Evolutionary conservation across 768 basidiomycete species (phyloP).

Genomic region (Saitozyma sp.): DNA sequence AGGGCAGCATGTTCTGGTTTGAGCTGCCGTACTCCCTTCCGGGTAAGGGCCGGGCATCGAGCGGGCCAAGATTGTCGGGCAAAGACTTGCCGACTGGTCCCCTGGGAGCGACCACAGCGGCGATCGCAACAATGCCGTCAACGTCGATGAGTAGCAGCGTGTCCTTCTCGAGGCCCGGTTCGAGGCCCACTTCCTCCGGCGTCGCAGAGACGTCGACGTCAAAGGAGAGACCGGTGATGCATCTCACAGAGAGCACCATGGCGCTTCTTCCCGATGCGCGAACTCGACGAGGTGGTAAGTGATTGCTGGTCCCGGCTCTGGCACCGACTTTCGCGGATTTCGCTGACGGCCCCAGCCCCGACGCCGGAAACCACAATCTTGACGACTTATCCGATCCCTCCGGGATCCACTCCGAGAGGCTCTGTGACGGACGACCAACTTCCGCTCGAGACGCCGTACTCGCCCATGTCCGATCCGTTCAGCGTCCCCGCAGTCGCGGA

Average conservation of each 20-base stretch:
- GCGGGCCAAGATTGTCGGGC: too few relatives aligned
- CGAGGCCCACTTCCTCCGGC: too few relatives aligned
- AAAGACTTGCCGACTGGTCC: too few relatives aligned
- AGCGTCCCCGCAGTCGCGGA: slow-evolving; percentile 1
- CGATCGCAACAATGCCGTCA: too few relatives aligned
- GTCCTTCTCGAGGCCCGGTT: too few relatives aligned
- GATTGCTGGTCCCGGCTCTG: background rate
- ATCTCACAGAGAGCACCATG: slow-evolving; percentile 22
- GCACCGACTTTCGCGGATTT: background rate
- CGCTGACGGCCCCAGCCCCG: slow-evolving; percentile 1
- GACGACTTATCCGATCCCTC: slow-evolving; percentile 16
- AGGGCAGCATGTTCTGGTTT: slow-evolving; percentile 82
- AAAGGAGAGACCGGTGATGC: slow-evolving; percentile 22
- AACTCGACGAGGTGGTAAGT: slow-evolving; percentile 2
- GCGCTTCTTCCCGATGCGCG: slow-evolving; percentile 29
- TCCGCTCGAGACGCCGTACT: background rate
- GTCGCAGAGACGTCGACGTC: background rate
- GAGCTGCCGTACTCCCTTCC: slow-evolving; percentile 49
- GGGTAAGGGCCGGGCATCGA: too few relatives aligned
- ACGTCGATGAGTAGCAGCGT: too few relatives aligned
- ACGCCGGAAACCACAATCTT: slow-evolving; percentile 21
- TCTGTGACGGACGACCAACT: background rate
- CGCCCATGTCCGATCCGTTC: background rate
- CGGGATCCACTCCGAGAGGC: too few relatives aligned
- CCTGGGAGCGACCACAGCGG: too few relatives aligned